A percentile compares a stretch with the other conserved stretches of the same genome.
phyloP scores from a whole-genome alignment of 2,329 filamentous ascomycete species.

The Nemania sp. region DNA sequence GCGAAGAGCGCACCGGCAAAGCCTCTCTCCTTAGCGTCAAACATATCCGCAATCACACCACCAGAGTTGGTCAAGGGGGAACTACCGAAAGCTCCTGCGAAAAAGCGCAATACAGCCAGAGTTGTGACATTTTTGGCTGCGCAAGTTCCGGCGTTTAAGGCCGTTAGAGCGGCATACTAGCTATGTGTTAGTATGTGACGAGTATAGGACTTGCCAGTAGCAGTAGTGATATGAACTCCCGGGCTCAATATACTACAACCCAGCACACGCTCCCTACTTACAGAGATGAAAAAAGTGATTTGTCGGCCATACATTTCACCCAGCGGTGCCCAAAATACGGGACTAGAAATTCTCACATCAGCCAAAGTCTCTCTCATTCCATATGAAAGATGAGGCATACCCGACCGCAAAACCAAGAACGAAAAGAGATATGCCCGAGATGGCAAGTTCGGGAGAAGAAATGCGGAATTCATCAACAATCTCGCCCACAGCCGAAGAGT shows the following conservation, averaged over 20 bases:
- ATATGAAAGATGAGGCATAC: conserved; percentile 48
- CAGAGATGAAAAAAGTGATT: conserved; percentile 56
- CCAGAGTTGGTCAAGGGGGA: conserved; percentile 60
- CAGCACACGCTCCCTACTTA: conserved; percentile 22
- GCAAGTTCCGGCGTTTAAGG: conserved; percentile 60
- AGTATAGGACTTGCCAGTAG: not conserved
- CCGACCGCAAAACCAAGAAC: conserved; percentile 56
- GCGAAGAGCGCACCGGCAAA: conserved; percentile 66
- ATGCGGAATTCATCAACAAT: conserved; percentile 60
- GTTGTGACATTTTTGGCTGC: conserved; percentile 56
- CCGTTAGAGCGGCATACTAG: conserved; percentile 54
- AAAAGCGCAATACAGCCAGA: conserved; percentile 63
- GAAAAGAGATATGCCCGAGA: conserved; percentile 58
- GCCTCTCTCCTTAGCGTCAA: conserved; percentile 52
- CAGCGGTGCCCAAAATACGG: conserved; percentile 67
- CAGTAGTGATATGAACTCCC: not conserved
- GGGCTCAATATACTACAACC: not conserved
- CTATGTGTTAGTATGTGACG: not conserved
- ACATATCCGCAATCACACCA: conserved; percentile 64
- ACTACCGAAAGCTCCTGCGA: conserved; percentile 60
- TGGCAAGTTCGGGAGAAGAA: conserved; percentile 47
- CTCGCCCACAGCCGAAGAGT: conserved; percentile 58
- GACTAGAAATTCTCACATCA: conserved; percentile 35
- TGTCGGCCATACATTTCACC: conserved; percentile 63
- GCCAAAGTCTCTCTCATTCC: conserved; percentile 57